Evolutionary conservation across 2,329 filamentous ascomycete genomes (phyloP).

Genomic region (Aschersonia sp.): DNA sequence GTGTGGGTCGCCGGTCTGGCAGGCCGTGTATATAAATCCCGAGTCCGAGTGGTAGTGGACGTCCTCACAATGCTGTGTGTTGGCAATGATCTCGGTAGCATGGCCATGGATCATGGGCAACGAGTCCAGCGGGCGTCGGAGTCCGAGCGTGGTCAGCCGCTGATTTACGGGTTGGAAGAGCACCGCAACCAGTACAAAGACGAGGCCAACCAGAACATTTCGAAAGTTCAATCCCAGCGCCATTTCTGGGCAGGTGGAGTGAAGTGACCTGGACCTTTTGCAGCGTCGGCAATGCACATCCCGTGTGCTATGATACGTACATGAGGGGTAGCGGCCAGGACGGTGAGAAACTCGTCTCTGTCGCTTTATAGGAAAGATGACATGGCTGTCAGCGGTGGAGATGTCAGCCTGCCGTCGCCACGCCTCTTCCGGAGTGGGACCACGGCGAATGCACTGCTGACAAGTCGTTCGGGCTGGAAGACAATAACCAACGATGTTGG

Average conservation of each 20-base stretch:
- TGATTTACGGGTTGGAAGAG: not conserved
- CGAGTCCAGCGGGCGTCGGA: not conserved
- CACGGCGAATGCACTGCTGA: not conserved
- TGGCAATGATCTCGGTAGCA: too few species aligned
- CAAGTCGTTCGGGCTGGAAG: not conserved
- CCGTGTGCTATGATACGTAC: not conserved
- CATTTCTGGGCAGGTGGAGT: not conserved
- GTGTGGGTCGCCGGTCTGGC: too few species aligned
- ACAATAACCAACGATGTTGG: too few species aligned
- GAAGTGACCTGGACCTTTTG: not conserved
- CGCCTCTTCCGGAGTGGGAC: not conserved
- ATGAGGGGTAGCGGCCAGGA: not conserved
- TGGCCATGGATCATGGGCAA: not conserved
- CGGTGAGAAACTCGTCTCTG: not conserved
- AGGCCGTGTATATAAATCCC: too few species aligned
- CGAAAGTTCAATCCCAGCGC: not conserved
- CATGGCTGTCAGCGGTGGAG: not conserved
- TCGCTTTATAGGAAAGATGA: not conserved
- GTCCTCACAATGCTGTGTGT: too few species aligned
- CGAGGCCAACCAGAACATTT: not conserved
- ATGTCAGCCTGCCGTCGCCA: not conserved
- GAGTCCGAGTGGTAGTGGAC: too few species aligned
- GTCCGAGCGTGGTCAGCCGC: not conserved
- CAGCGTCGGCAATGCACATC: not conserved
- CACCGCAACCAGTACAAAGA: not conserved